Base-by-base conservation (phyloP, 2,329 filamentous ascomycete species). In the Phyllosticta citrichinensis region DNA sequence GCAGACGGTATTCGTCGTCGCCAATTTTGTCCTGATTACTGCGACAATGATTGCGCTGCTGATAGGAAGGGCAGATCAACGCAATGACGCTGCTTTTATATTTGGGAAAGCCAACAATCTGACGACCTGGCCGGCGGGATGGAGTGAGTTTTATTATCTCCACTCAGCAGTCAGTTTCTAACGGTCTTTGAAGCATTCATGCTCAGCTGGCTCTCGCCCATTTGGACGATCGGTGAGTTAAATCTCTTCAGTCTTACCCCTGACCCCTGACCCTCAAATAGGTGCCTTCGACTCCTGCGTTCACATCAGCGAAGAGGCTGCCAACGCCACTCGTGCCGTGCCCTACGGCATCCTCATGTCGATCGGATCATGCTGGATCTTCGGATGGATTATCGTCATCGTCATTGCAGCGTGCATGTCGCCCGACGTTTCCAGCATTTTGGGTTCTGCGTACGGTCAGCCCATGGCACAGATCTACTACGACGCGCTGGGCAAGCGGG, bases 391-490 rank as follows among this genome's bases (percentile, higher is more conserved):
- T 60, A 77, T 83, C 53, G 68, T 81, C 64, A 81, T 84, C 62
- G 79, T 85, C 8, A 75, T 86, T 25, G 82, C 83, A 0, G 77
- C 82, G 1, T 81, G 79, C 65, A 84, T 85, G 68, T 78, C 75
- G 60, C 77, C 75, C 2, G 77, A 85, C 66, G 71, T 84, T 2
- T 74, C 75, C 22, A 73, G 76, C 17, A 71, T 84, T 2, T 68
- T 83, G 9, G 71, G 69, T 14, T 78, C 77, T 0, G 69, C 74
- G 0, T 85, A 80, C 64, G 83, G 83, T 1, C 83, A 86, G 66
- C 83, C 83, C 1, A 82, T 83, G 78, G 79, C 80, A 66, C 75
- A 84, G 68, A 83, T 85, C 53, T 85, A 84, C 71, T 84, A 78
- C 63, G 82, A 85, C 62, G 81, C 82, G 0, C 69, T 86, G 10